Base-by-base conservation (phyloP, 805 yeast genomes). In the Millerozyma acaciae region DNA sequence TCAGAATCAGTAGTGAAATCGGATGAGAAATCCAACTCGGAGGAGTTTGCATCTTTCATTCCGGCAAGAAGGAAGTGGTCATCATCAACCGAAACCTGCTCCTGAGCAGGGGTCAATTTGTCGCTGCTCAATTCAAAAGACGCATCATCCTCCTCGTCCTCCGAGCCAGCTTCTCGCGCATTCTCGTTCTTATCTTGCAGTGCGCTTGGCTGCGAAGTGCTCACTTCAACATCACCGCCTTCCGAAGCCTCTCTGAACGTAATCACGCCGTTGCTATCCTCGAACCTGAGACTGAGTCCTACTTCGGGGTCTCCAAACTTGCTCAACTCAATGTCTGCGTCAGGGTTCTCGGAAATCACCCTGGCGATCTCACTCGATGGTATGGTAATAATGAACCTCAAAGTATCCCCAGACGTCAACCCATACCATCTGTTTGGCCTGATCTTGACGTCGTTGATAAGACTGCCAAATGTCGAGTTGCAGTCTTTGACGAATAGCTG, bases 381-480 rank as follows among this genome's bases (percentile, higher is more conserved):
- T 34, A 50, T 51, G 18, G 57, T 42, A 20, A 66, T 44, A 20
- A 65, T 57, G 32, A 66, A 62, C 4, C 69, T 66, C 13, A 66
- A 36, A 3, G 17, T 28, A 39, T 65, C 70, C 13, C 55, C 57
- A 28, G 43, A 30, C 8, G 24, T 19, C 16, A 62, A 35, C 8
- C 30, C 29, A 30, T 41, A 34, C 45, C 42, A 38, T 14, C 26
- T 32, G 18, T 37, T 41, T 1, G 62, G 56, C 10, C 45, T 30
- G 12, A 65, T 43, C 16, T 50, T 47, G 6, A 47, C 30, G 18
- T 50, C 46, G 35, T 62, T 57, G 34, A 59, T 30, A 6, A 60
- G 38, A 12, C 71, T 65, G 2, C 72, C 72, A 44, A 64, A 65
- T 13, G 65, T 62, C 5, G 70, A 63, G 17, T 40, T 40, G 17